These are phyloP conservation scores for Amanita inopinata DNA, from an alignment of 768 basidiomycete species.

Conservation along the genomic window DNA sequence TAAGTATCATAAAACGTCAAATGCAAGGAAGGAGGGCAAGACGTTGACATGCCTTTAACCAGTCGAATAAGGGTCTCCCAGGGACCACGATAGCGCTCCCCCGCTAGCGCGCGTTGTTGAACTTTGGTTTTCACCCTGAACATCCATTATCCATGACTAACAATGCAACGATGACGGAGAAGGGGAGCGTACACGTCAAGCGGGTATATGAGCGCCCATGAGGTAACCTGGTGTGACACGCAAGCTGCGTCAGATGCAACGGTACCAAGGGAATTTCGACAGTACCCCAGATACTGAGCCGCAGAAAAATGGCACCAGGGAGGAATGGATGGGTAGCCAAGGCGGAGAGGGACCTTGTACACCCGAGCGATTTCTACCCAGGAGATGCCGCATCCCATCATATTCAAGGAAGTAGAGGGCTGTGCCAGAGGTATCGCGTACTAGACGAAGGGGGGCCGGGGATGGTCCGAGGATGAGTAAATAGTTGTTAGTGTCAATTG, in stretches of 20 bases:
- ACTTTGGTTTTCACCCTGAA: conserved; percentile 85
- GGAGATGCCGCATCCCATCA: conserved; percentile 79
- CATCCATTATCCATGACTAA: background rate
- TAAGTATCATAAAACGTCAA: conserved; percentile 18
- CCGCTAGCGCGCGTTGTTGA: conserved; percentile 86
- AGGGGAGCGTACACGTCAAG: conserved; percentile 67
- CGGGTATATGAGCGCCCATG: conserved; percentile 89
- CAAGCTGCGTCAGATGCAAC: conserved; percentile 17
- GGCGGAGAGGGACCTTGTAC: conserved; percentile 76
- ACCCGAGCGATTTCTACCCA: conserved; percentile 68
- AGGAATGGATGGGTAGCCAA: conserved; percentile 76
- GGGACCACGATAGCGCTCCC: conserved; percentile 60
- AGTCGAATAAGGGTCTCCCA: conserved; percentile 70
- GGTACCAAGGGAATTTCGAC: conserved; percentile 26
- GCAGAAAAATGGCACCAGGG: conserved; percentile 83
- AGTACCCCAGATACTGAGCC: conserved; percentile 82
- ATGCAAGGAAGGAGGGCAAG: background rate
- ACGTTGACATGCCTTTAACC: conserved; percentile 51
- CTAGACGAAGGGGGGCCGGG: conserved; percentile 25
- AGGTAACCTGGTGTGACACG: conserved; percentile 39
- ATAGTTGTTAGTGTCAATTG: no score
- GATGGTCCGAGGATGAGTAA: background rate
- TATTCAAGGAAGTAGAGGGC: conserved; percentile 92
- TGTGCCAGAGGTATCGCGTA: conserved; percentile 85
- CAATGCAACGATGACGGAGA: conserved; percentile 3